Percentiles rank a stretch among this genome's conserved stretches.
phyloP scores from a whole-genome alignment of 1,139 yeast species.

The Geotrichum histeridarum region DNA sequence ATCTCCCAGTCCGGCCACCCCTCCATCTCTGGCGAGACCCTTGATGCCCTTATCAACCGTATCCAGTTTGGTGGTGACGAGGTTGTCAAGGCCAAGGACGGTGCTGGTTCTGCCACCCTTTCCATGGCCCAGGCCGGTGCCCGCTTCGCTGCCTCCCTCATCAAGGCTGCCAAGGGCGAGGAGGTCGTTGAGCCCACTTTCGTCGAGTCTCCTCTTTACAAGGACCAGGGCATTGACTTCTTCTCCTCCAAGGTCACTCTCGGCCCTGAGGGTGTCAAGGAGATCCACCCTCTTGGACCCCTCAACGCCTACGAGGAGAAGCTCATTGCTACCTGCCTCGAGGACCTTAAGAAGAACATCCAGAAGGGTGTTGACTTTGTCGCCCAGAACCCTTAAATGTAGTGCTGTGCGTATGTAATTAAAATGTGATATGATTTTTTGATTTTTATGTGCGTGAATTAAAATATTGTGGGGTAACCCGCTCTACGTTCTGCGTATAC shows the following conservation, averaged over 20 bases:
- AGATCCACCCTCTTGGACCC: slow-evolving; percentile 64
- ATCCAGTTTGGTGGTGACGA: slow-evolving; percentile 97
- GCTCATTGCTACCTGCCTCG: slow-evolving; percentile 49
- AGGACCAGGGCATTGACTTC: slow-evolving; percentile 80
- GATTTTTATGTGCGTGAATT: too few relatives aligned
- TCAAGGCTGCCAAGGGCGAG: slow-evolving; percentile 58
- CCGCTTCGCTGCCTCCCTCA: slow-evolving; percentile 68
- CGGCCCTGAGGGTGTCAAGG: slow-evolving; percentile 84
- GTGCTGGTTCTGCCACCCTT: slow-evolving; percentile 89
- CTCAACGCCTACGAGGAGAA: slow-evolving; percentile 79
- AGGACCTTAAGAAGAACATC: slow-evolving; percentile 51
- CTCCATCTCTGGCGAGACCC: slow-evolving; percentile 48
- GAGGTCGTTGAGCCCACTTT: slow-evolving; percentile 57
- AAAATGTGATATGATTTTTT: slow-evolving; percentile 4
- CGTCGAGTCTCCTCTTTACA: slow-evolving; percentile 72
- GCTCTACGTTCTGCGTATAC: too few relatives aligned
- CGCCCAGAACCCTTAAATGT: slow-evolving; percentile 39
- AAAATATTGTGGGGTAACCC: too few relatives aligned
- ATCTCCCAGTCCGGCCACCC: slow-evolving; percentile 53
- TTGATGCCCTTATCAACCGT: slow-evolving; percentile 72
- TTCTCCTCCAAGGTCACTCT: slow-evolving; percentile 89
- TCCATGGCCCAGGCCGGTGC: slow-evolving; percentile 97
- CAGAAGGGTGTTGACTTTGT: slow-evolving; percentile 66
- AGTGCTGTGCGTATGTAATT: slow-evolving; percentile 8
- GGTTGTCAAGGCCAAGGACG: slow-evolving; percentile 92